Evolutionary conservation across 2,329 filamentous ascomycete genomes (phyloP).

Genomic region (Zymoseptoria pseudotritici): DNA sequence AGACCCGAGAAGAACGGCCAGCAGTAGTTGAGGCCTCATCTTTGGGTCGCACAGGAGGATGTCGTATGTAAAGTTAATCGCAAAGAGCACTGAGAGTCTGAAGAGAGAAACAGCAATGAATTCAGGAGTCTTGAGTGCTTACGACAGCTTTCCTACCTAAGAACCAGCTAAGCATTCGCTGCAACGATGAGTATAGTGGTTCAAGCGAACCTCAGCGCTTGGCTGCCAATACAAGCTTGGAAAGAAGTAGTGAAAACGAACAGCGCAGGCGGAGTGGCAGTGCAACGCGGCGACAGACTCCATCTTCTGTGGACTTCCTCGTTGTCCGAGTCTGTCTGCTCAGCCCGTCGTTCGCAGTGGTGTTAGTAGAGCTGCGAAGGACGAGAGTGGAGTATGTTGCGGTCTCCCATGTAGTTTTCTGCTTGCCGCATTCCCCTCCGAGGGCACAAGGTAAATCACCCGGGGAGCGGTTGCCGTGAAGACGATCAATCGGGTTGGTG

Average conservation of each 20-base stretch:
- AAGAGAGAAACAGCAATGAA: not conserved
- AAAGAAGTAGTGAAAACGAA: not conserved
- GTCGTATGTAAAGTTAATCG: not conserved
- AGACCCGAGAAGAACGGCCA: conserved; percentile 15
- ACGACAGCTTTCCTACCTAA: not conserved
- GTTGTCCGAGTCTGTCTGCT: not conserved
- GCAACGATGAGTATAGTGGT: not conserved
- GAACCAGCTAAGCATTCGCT: not conserved
- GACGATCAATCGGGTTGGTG: not conserved
- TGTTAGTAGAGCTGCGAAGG: not conserved
- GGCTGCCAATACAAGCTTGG: not conserved
- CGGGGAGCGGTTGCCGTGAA: not conserved
- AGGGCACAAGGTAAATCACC: not conserved
- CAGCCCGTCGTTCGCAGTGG: too few relatives aligned
- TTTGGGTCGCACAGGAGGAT: not conserved
- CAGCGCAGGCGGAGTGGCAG: not conserved
- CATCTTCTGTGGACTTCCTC: not conserved
- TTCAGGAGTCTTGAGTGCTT: not conserved
- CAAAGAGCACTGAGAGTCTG: too few relatives aligned
- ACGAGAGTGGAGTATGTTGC: not conserved
- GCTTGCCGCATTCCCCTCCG: not conserved
- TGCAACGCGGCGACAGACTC: not conserved
- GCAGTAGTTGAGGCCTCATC: not conserved
- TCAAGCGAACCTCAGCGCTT: not conserved
- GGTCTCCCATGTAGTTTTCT: not conserved